Conservation (phyloP, 2,329 filamentous ascomycete species). For the Lecanicillium sp. region DNA sequence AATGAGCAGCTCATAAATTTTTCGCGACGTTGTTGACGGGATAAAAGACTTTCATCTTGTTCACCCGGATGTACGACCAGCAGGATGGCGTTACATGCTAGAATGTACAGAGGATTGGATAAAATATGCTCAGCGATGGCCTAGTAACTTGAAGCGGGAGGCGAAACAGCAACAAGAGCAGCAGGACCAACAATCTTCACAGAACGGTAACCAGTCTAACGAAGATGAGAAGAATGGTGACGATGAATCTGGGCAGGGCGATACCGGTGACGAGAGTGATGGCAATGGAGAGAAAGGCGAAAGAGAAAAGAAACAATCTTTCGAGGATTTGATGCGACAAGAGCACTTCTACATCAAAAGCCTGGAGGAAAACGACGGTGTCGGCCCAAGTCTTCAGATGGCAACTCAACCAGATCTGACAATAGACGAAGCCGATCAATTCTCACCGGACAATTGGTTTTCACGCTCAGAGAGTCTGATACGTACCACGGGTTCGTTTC, state of each 20-base stretch:
- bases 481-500: constrained; percentile 43
- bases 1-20: constrained; percentile 23
- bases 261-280: constrained; percentile 9
- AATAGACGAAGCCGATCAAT: constrained; percentile 42
- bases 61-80: constrained; percentile 33
- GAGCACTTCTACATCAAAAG: constrained; percentile 33
- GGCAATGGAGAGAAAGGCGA: constrained; percentile 11
- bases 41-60: constrained; percentile 33
- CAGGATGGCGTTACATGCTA: constrained; percentile 42
- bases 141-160: constrained; percentile 29
- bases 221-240: constrained; percentile 12
- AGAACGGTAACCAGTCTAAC: constrained; percentile 14
- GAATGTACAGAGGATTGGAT: constrained; percentile 39
- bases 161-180: constrained; percentile 11
- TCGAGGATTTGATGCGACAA: constrained; percentile 32
- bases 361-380: constrained; percentile 31
- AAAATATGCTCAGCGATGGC: constrained; percentile 39
- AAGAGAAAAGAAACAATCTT: constrained; percentile 28
- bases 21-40: constrained; percentile 23
- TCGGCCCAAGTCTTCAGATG: constrained; percentile 12
- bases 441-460: constrained; percentile 46
- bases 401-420: constrained; percentile 16
- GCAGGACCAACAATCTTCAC: constrained; percentile 6
- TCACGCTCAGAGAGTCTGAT: constrained; percentile 37
- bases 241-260: constrained; percentile 9